Evolutionary conservation across 345 rosid species (phyloP), one percentile per base, ranked within the genome.

Genomic region (Gossypium stocksii): DNA sequence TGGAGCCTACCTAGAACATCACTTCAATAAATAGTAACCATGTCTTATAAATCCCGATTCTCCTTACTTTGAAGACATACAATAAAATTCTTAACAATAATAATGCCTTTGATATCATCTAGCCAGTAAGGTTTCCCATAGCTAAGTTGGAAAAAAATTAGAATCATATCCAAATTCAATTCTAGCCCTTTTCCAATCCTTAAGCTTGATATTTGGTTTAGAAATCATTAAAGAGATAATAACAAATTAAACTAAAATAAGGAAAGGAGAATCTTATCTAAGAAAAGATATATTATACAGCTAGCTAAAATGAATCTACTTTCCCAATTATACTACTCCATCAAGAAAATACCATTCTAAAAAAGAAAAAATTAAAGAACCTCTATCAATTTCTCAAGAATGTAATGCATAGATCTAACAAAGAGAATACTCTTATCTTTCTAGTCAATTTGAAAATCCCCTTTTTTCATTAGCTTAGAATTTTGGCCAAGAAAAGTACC

Each of bases 311-410:
- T 16, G 6, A 62, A 29, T 29, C 27, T 2, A 22, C 46, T 61
- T 70, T 51, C 63, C 61, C 70, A 71, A 61, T 6, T 41, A 61
- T 0, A 73, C 16, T 15, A 43, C 15, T 64, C 66, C 57, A 74
- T 45, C 48, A 77, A 25, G 57, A 64, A 52, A 56, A 8, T 22
- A 70, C 19, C 19, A 71, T 51, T 53, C 53, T 6, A n/a, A 27
- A 22, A 46, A 66, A 7, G 41, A 46, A 56, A 67, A 48, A 46
- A 67, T 22, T 41, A 23, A 8, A 66, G 43, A 66, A 34, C 34
- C 60, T 59, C 17, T 77, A 83, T 61, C 77, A 81, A 74, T 73
- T 81, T 66, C 66, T 77, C 61, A 78, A 52, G 75, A 80, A 77
- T 59, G 76, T 74, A 57, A 72, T 62, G 6, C 38, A 34, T 34